These are phyloP conservation scores for Metschnikowia vanudenii DNA, from an alignment of 805 yeast genomes.

Conservation along the genomic window DNA sequence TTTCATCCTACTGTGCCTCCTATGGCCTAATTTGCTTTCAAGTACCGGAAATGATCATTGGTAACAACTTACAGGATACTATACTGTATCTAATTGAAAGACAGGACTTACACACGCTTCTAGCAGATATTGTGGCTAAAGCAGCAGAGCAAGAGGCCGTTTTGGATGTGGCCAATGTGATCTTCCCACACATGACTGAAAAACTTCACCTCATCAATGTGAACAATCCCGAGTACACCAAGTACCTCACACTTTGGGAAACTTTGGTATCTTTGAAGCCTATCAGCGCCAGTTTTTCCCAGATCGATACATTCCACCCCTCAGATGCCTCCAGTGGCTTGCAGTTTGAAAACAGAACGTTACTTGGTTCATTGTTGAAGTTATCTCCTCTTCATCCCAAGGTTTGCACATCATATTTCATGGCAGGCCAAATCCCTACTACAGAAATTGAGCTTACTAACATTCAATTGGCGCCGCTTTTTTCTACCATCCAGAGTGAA, in stretches of 20 bases:
- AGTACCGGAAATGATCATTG: constrained; percentile 59
- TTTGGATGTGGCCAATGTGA: constrained; percentile 54
- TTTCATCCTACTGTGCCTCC: constrained; percentile 50
- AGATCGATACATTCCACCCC: constrained; percentile 53
- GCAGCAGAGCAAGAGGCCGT: constrained; percentile 67
- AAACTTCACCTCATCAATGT: constrained; percentile 41
- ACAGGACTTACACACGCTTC: constrained; percentile 29
- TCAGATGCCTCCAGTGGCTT: constrained; percentile 43
- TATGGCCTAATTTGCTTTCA: constrained; percentile 70
- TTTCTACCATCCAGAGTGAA: constrained; percentile 51
- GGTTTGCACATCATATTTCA: constrained; percentile 48
- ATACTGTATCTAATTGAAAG: constrained; percentile 26
- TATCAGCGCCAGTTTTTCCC: constrained; percentile 59
- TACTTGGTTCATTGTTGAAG: constrained; percentile 75
- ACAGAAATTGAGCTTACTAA: constrained; percentile 40
- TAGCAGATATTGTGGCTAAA: constrained; percentile 54
- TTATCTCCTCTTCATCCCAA: constrained; percentile 68
- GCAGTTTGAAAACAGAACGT: constrained; percentile 57
- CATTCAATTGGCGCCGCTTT: constrained; percentile 49
- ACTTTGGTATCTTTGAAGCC: constrained; percentile 56
- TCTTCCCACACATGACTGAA: constrained; percentile 46
- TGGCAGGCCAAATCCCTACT: constrained; percentile 22
- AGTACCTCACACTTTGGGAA: constrained; percentile 55
- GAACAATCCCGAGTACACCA: constrained; percentile 51
- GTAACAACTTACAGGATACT: constrained; percentile 34